Evolutionary conservation across 805 yeast species (phyloP).

Genomic region (Saturnispora bothae): DNA sequence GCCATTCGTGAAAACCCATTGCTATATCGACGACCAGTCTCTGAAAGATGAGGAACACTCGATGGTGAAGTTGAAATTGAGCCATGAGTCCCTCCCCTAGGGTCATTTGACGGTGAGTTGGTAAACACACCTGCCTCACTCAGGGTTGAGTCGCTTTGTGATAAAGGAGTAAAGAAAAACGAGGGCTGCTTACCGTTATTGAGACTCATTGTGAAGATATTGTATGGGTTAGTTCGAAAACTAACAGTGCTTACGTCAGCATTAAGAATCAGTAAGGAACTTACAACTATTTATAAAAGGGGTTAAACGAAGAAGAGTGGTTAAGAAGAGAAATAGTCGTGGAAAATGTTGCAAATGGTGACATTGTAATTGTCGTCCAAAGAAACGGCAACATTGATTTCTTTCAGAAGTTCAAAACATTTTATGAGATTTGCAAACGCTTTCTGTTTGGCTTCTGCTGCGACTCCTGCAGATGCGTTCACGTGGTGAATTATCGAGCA

Average conservation of each 20-base stretch:
- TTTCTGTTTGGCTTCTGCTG: background rate
- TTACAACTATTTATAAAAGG: too few species aligned
- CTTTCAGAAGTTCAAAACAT: conserved; percentile 8
- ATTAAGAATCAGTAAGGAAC: too few species aligned
- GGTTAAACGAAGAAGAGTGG: too few species aligned
- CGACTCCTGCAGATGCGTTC: background rate
- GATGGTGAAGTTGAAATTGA: conserved; percentile 13
- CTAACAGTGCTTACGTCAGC: background rate
- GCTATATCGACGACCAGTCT: conserved; percentile 21
- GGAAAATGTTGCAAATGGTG: conserved; percentile 8
- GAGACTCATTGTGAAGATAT: background rate
- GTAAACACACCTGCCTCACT: background rate
- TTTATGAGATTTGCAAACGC: conserved; percentile 4
- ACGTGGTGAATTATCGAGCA: background rate
- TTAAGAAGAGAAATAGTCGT: conserved; percentile 9
- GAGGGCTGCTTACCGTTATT: conserved; percentile 3
- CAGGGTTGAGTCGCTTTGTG: conserved; percentile 2
- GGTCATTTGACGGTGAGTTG: background rate
- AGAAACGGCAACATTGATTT: conserved; percentile 8
- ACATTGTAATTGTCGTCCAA: conserved; percentile 1
- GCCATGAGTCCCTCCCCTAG: background rate
- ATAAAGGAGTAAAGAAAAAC: conserved; percentile 4
- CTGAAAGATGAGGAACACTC: conserved; percentile 16
- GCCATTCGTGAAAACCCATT: conserved; percentile 43
- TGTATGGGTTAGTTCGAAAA: background rate